Conservation (phyloP, 1,284 basidiomycete species). For the Athelia psychrophila region DNA sequence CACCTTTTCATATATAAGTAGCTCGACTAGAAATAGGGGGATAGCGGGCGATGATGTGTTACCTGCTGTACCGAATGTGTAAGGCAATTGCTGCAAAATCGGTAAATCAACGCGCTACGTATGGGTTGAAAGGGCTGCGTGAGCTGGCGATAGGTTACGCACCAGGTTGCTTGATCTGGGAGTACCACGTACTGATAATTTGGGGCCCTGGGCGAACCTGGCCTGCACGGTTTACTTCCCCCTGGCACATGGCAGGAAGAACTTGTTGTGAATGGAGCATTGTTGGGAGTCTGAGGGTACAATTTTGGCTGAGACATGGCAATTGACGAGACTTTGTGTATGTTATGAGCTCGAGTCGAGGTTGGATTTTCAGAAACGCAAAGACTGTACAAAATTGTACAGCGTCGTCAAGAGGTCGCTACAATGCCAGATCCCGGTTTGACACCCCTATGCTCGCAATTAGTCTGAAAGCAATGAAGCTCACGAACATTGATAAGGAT, state of each 20-base stretch:
- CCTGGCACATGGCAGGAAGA: conserved; percentile 47
- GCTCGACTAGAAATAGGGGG: conserved; percentile 23
- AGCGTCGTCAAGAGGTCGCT: too few relatives aligned
- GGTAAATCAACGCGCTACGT: conserved; percentile 6
- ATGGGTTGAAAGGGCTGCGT: too few relatives aligned
- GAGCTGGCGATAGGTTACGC: conserved; percentile 7
- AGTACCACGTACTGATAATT: conserved; percentile 31
- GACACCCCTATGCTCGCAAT: too few relatives aligned
- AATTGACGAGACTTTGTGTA: too few relatives aligned
- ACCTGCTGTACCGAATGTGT: conserved; percentile 2
- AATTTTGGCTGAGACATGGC: conserved; percentile 25
- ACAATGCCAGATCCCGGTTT: too few relatives aligned
- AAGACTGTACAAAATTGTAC: too few relatives aligned
- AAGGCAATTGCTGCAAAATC: neutral
- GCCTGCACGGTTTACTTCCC: conserved; percentile 33
- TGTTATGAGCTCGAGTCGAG: too few relatives aligned
- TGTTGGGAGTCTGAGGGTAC: conserved; percentile 25
- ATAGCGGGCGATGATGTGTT: too few relatives aligned
- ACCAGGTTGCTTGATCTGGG: conserved; percentile 43
- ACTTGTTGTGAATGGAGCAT: conserved; percentile 51
- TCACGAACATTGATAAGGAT: too few relatives aligned
- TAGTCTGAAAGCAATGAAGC: too few relatives aligned
- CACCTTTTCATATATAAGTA: conserved; percentile 52
- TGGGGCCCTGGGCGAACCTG: conserved; percentile 41
- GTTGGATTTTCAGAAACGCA: too few relatives aligned